phyloP scores from a whole-genome alignment of 305 asterid genomes.

The Solanum aculeatissimum region DNA sequence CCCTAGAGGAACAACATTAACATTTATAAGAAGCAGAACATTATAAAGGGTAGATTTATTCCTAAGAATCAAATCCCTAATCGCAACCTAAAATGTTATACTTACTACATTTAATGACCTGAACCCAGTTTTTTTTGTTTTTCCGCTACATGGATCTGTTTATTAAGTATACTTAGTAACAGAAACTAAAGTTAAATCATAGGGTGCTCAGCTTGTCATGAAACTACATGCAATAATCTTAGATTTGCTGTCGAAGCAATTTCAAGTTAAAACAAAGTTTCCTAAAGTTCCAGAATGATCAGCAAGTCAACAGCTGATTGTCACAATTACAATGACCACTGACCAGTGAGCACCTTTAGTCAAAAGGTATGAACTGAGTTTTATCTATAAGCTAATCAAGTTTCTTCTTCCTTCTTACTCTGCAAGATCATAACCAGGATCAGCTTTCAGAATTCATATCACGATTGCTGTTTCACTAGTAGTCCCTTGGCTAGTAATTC shows the following conservation, averaged over 20 bases:
- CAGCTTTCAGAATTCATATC: background rate
- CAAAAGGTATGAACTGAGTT: background rate
- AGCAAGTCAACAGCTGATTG: background rate
- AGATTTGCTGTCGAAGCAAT: background rate
- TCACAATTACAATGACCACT: background rate
- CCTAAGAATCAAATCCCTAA: background rate
- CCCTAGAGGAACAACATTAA: background rate
- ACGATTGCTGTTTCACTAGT: background rate
- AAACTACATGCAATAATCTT: background rate
- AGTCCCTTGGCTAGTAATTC: background rate
- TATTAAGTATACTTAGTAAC: background rate
- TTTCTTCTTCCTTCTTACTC: background rate
- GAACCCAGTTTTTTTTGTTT: background rate
- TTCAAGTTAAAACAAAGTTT: background rate
- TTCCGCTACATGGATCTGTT: background rate
- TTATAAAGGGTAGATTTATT: background rate
- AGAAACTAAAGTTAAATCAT: background rate
- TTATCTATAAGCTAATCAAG: background rate
- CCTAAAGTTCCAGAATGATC: background rate
- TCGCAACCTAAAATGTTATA: background rate
- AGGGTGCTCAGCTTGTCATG: background rate
- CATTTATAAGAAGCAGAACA: background rate
- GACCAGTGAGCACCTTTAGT: background rate
- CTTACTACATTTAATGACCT: background rate
- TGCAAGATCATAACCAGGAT: background rate